These are phyloP conservation scores for Aspergillus udagawae DNA, from an alignment of 2,329 filamentous ascomycete species.

Conservation along the genomic window DNA sequence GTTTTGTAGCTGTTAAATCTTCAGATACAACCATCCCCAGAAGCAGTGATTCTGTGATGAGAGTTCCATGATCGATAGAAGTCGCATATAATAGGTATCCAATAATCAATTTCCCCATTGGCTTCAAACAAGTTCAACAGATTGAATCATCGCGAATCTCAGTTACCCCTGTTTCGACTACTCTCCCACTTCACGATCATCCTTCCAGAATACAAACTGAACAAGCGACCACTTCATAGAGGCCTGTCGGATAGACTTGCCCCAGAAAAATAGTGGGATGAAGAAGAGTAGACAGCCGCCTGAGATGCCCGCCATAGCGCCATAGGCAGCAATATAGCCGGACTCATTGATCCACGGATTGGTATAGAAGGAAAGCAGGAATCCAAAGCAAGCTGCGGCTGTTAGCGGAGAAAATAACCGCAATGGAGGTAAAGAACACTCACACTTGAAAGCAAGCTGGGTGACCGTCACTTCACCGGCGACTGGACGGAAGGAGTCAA, in stretches of 20 bases:
- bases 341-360: slow-evolving; percentile 52
- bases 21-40: no score
- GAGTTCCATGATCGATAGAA: no score
- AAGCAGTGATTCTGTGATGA: no score
- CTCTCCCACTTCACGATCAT: slow-evolving; percentile 55
- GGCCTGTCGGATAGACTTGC: slow-evolving; percentile 45
- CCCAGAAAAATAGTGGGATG: slow-evolving; percentile 51
- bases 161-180: slow-evolving; percentile 20
- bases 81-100: no score
- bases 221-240: slow-evolving; percentile 50
- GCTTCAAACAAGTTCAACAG: no score
- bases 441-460: slow-evolving; percentile 52
- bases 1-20: no score
- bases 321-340: slow-evolving; percentile 52
- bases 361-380: slow-evolving; percentile 58
- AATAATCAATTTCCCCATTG: no score
- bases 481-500: slow-evolving; percentile 56
- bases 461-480: slow-evolving; percentile 55
- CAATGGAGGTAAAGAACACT: neutral
- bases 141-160: no score
- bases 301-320: slow-evolving; percentile 56
- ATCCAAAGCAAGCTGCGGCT: slow-evolving; percentile 47
- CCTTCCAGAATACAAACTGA: slow-evolving; percentile 47
- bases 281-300: slow-evolving; percentile 42
- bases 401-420: neutral